A percentile compares a stretch with the other conserved stretches of the same genome.
phyloP scores from a whole-genome alignment of 2,329 filamentous ascomycete species.

The Calonectria montana region DNA sequence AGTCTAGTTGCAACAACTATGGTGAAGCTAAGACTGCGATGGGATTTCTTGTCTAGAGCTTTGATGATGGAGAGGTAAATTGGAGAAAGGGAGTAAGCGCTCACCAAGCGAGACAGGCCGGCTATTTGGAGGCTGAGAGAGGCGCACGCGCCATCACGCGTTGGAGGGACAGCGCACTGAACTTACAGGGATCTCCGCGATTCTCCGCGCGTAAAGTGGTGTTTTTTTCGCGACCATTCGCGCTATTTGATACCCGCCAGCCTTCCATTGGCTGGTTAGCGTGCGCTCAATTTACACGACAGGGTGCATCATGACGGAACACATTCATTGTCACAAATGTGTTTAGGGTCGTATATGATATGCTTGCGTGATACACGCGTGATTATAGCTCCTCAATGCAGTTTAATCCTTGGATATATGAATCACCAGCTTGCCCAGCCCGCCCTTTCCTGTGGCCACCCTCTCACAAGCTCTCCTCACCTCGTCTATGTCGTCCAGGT shows the following conservation, averaged over 20 bases:
- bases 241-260: not conserved
- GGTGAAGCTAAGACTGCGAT: not conserved
- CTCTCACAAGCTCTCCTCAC: slow-evolving; percentile 55
- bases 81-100: slow-evolving; percentile 3
- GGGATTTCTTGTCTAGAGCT: not conserved
- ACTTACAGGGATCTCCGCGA: slow-evolving; percentile 2
- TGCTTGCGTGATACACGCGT: not conserved
- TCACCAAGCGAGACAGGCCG: slow-evolving; percentile 1
- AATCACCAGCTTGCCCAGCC: slow-evolving; percentile 44
- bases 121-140: slow-evolving; percentile 24
- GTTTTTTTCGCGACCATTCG: slow-evolving; percentile 13
- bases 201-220: slow-evolving; percentile 24
- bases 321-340: not conserved
- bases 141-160: slow-evolving; percentile 33
- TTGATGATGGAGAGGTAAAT: not conserved
- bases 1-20: not conserved
- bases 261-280: not conserved
- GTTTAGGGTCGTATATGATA: not conserved
- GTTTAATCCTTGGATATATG: slow-evolving; percentile 26
- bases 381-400: not conserved
- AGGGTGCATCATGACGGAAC: not conserved
- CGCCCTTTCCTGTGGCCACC: slow-evolving; percentile 45
- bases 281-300: not conserved
- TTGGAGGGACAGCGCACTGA: not conserved
- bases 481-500: slow-evolving; percentile 56